A percentile compares a stretch with the other conserved stretches of the same genome.
Conservation (phyloP, 2,329 filamentous ascomycete genomes). For the Hawksworthiomyces lignivorus region DNA sequence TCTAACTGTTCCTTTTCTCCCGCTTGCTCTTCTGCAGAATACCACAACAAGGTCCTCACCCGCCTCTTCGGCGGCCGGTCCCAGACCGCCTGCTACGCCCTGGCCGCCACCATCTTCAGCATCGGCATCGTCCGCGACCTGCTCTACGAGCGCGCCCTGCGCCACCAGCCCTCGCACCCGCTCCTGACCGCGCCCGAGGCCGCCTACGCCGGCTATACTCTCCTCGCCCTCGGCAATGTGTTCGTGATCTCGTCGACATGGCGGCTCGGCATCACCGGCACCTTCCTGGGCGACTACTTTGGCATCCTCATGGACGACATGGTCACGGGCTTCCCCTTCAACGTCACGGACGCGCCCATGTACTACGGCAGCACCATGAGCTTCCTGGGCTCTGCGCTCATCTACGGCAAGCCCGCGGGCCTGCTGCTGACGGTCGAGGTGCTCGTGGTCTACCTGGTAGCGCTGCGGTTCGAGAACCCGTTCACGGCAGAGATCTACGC, state of each 20-base stretch:
- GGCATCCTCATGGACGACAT: conserved; percentile 95
- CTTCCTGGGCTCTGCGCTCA: conserved; percentile 80
- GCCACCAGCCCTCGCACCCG: conserved; percentile 66
- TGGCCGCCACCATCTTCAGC: conserved; percentile 83
- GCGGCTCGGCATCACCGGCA: conserved; percentile 87
- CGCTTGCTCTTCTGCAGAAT: conserved; percentile 51
- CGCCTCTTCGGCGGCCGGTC: conserved; percentile 75
- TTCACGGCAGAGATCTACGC: conserved; percentile 92
- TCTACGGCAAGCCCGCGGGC: conserved; percentile 82
- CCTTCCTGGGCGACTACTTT: conserved; percentile 97
- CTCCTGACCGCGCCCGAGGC: conserved; percentile 54
- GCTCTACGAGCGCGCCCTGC: conserved; percentile 78
- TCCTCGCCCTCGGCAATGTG: conserved; percentile 70
- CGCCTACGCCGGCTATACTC: conserved; percentile 58
- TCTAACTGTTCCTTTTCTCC: conserved; percentile 2
- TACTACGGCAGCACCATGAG: conserved; percentile 91
- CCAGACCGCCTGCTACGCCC: conserved; percentile 77
- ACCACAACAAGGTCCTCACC: conserved; percentile 82
- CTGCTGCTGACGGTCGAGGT: conserved; percentile 69
- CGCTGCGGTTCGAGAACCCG: conserved; percentile 82
- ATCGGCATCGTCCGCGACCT: conserved; percentile 83
- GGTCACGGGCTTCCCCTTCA: conserved; percentile 95
- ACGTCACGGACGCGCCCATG: conserved; percentile 84
- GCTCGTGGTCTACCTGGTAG: conserved; percentile 68
- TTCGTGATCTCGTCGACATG: conserved; percentile 86